Evolutionary conservation across 192 early-diverging fungal species (phyloP), one percentile per base, ranked within the genome.

Genomic region (Neocallimastix lanati): DNA sequence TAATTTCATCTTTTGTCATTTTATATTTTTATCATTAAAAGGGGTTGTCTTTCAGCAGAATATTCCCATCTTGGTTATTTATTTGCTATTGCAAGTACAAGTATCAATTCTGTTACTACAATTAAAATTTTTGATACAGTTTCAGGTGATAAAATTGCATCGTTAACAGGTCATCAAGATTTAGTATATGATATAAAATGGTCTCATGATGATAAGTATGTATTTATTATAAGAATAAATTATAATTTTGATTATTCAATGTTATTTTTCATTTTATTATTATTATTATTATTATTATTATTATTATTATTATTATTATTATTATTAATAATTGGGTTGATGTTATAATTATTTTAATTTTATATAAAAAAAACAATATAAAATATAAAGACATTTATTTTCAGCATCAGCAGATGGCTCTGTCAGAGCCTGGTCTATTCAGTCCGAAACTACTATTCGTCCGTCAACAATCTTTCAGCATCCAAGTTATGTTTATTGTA

Each of bases 321-420:
- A 35, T 78, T 77, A 76, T 28, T 82, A 76, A 37, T 76, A 15
- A 58, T 28, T n/a, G n/a, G n/a, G n/a, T n/a, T n/a, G n/a, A n/a
- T n/a, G n/a, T n/a, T n/a, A n/a, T n/a, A n/a, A n/a, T n/a, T n/a
- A n/a, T n/a, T n/a, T n/a, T n/a, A n/a, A n/a, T n/a, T n/a, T n/a
- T n/a, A n/a, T n/a, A n/a, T n/a, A n/a, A n/a, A n/a, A n/a, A n/a
- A n/a, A n/a, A n/a, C n/a, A n/a, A n/a, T n/a, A n/a, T n/a, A n/a
- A n/a, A n/a, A 67, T 28, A 18, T 1, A 5, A 67, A 83, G 83
- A n/a, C 77, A 81, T n/a, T 79, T 88, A 16, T 80, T 84, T 13
- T 83, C 87, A 21, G 83, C 85, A 2, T 88, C 87, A 12, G 78
- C 87, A 21, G 88, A 89, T 78, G 82, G 86, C 0, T 78, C 85